Base-by-base conservation (phyloP, 148 eudicot species). In the Dianthus caryophyllus region DNA sequence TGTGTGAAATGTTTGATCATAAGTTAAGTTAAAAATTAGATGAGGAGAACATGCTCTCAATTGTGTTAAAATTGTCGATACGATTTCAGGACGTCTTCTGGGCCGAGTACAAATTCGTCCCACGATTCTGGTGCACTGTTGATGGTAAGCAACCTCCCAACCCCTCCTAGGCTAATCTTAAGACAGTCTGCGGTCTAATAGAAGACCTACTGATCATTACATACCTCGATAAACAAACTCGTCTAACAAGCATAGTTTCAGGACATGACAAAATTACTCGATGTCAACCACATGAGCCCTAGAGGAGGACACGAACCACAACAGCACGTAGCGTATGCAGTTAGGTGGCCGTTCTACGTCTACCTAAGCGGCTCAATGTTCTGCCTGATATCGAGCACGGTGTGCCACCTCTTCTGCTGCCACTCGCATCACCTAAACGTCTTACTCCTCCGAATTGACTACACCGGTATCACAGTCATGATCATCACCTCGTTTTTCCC, bases 401-500 rank as follows among this genome's bases (percentile, higher is more conserved):
- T 74, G 18, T 93, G 96, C 85, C 98, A 93, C 76, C 98, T 93
- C 80, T 90, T 93, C 50, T 81, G 80, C 47, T 93, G 98, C 78
- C 98, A 93, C 66, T 93, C 98, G 21, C 77, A 80, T 52, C 43
- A 76, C 71, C 25, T 86, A 63, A 93, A 84, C 88, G n/a, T 80
- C 20, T 67, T 54, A 20, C 66, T 93, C 2, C 69, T 86, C 41
- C 81, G 84, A 49, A 72, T 90, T 69, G 98, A 93, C 82, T 93
- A 87, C 69, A 83, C 82, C 10, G 98, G 98, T 6, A 93, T 93
- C 13, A 69, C 88, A 1, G 75, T 80, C 66, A 93, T 89, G 98
- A 93, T 93, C 79, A 85, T 93, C 80, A 84, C 98, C 67, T 93
- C 98, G 0, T 93, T 93, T 72, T 93, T 93, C 82, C 98, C 96